Percentiles rank a stretch among this genome's conserved stretches.
These are phyloP conservation scores for Lycium ferocissimum DNA, from an alignment of 257 asterid genomes.

Conservation along the genomic window DNA sequence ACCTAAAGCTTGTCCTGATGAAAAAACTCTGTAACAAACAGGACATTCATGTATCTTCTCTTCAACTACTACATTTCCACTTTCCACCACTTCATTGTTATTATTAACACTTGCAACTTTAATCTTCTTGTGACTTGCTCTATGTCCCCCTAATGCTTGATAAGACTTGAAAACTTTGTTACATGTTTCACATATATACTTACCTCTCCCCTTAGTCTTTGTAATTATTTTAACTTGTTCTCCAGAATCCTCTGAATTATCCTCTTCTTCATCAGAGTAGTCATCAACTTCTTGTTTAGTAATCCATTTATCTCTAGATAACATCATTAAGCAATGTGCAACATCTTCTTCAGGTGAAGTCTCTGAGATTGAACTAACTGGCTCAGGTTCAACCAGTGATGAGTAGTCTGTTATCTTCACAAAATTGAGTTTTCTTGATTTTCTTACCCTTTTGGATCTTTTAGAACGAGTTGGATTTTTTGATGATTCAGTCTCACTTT, in stretches of 20 bases:
- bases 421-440: conserved; percentile 39
- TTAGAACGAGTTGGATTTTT: conserved; percentile 42
- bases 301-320: conserved; percentile 75
- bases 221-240: conserved; percentile 29
- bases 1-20: conserved; percentile 94
- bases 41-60: conserved; percentile 79
- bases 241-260: conserved; percentile 23
- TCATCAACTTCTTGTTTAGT: conserved; percentile 22
- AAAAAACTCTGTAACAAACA: conserved; percentile 68
- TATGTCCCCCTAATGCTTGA: conserved; percentile 94
- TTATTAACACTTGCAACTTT: background rate
- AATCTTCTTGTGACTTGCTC: conserved; percentile 87
- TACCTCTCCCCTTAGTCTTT: conserved; percentile 51
- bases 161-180: conserved; percentile 71
- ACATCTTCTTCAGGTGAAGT: conserved; percentile 74
- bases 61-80: conserved; percentile 26
- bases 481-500: conserved; percentile 68
- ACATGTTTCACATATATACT: conserved; percentile 80
- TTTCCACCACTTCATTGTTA: background rate
- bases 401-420: conserved; percentile 39
- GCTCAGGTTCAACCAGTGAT: conserved; percentile 43
- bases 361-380: conserved; percentile 76
- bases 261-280: conserved; percentile 24
- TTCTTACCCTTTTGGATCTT: conserved; percentile 59
- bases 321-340: conserved; percentile 82